These are phyloP conservation scores for Jaapia argillacea DNA, from an alignment of 768 basidiomycete species.

Conservation along the genomic window DNA sequence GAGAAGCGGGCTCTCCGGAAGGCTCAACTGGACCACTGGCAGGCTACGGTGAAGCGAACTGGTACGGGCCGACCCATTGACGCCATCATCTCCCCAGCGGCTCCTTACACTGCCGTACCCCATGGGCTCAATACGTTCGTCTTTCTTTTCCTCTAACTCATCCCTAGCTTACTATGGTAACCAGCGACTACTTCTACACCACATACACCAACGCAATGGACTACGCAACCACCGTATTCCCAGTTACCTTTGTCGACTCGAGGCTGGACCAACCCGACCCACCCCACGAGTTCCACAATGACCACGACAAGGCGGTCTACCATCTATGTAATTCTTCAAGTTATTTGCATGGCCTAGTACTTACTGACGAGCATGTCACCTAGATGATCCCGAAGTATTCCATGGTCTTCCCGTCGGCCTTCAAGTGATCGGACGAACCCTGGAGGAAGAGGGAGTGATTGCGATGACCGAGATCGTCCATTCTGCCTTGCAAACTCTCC, in stretches of 20 bases:
- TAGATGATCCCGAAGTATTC: constrained; percentile 51
- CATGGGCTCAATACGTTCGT: constrained; percentile 33
- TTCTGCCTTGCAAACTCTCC: too few relatives aligned
- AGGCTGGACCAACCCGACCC: constrained; percentile 24
- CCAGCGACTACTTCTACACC: constrained; percentile 33
- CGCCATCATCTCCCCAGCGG: constrained; percentile 37
- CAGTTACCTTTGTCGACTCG: constrained; percentile 37
- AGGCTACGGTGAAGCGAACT: constrained; percentile 30
- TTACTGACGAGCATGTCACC: not conserved
- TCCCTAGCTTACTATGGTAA: not conserved
- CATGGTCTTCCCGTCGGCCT: constrained; percentile 52
- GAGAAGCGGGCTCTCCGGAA: constrained; percentile 30
- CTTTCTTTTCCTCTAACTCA: constrained; percentile 1
- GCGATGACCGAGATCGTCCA: constrained; percentile 61
- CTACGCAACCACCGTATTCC: constrained; percentile 32
- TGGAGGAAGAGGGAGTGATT: constrained; percentile 71
- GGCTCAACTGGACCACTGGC: constrained; percentile 39
- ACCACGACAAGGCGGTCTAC: constrained; percentile 25
- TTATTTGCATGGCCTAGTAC: not conserved
- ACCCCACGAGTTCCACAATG: constrained; percentile 29
- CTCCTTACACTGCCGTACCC: constrained; percentile 31
- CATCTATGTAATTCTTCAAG: not conserved
- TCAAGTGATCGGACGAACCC: constrained; percentile 58
- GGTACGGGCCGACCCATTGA: constrained; percentile 42
- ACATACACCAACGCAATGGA: constrained; percentile 37